Evolutionary conservation across 1,139 yeast species (phyloP), one percentile per base, ranked within the genome.

Genomic region (Saccharomycopsis hybrid): DNA sequence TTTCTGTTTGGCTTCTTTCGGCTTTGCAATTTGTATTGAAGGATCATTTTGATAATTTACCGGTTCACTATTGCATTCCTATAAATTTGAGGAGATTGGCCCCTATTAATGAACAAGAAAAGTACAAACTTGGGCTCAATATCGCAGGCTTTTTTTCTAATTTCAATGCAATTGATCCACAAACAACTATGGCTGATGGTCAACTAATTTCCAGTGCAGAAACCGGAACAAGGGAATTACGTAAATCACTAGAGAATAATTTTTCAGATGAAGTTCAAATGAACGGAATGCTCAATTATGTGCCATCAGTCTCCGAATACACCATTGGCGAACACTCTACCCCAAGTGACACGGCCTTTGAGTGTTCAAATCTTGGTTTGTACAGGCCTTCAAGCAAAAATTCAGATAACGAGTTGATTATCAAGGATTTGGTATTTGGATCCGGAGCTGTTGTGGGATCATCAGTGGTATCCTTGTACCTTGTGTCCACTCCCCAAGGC

Each of bases 11-110:
- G 43, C 28, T 40, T 24, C 43, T 40, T 3, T 9, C 33, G 3
- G 43, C 43, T 28, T 28, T 40, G 9, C 43, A 40, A 11, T 40
- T 40, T 9, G 30, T 33, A 29, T 29, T 40, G 30, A 40, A 40
- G n/a, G 33, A 40, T 28, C 18, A 28, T 24, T 40, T 40, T 18
- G 25, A 29, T 4, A 29, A 40, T 29, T 29, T 29, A 28, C 28
- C 28, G 7, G 7, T 40, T 29, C 27, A 24, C 11, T 28, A 33
- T 29, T n/a, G 11, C 13, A n/a, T 40, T 5, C 43, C 43, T n/a
- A 29, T 40, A 5, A 40, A 40, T 28, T 29, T 40, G 3, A 40
- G 43, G 5, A 11, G 28, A 33, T 29, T 40, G 25, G 28, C 43
- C 30, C 43, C 43, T n/a, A 28, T 40, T 13, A 28, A 40, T 40